A percentile compares a stretch with the other conserved stretches of the same genome.
These are phyloP conservation scores for Pseudogymnoascus sp. DNA, from an alignment of 2,329 filamentous ascomycete species.

Conservation along the genomic window DNA sequence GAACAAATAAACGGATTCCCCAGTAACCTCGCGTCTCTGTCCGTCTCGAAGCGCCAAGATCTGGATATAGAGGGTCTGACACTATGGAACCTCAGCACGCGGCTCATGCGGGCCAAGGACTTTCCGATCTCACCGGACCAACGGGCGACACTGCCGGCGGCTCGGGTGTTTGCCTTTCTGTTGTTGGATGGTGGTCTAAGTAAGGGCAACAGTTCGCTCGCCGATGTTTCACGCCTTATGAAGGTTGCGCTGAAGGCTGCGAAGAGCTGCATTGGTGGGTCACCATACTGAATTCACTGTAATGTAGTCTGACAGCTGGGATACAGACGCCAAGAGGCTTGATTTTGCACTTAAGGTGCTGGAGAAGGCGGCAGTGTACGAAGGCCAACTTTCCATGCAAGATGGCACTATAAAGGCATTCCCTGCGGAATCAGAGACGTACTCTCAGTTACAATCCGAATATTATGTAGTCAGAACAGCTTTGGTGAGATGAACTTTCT, in stretches of 20 bases:
- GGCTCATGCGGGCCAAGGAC: slow-evolving; percentile 35
- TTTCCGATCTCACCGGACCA: not conserved
- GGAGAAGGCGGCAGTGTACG: slow-evolving; percentile 54
- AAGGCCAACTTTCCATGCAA: slow-evolving; percentile 24
- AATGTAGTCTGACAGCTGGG: slow-evolving; percentile 9
- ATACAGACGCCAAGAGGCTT: slow-evolving; percentile 36
- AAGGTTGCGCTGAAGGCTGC: slow-evolving; percentile 61
- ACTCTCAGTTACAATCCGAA: slow-evolving; percentile 24
- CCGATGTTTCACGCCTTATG: slow-evolving; percentile 50
- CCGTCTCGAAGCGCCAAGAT: slow-evolving; percentile 34
- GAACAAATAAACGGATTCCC: slow-evolving; percentile 32
- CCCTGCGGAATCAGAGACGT: slow-evolving; percentile 24
- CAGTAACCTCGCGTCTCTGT: slow-evolving; percentile 24
- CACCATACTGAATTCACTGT: not conserved
- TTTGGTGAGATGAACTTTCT: slow-evolving; percentile 43
- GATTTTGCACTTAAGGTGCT: slow-evolving; percentile 55
- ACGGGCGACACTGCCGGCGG: slow-evolving; percentile 27
- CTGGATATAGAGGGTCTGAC: slow-evolving; percentile 50
- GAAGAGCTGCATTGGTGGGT: slow-evolving; percentile 54
- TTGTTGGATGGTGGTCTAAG: slow-evolving; percentile 49
- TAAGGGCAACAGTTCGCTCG: slow-evolving; percentile 20
- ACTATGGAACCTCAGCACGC: slow-evolving; percentile 62
- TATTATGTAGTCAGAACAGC: slow-evolving; percentile 33
- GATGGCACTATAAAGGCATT: slow-evolving; percentile 23
- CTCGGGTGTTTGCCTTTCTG: slow-evolving; percentile 55